These are phyloP conservation scores for Saitozyma podzolica DNA, from an alignment of 768 basidiomycete genomes.

Conservation along the genomic window DNA sequence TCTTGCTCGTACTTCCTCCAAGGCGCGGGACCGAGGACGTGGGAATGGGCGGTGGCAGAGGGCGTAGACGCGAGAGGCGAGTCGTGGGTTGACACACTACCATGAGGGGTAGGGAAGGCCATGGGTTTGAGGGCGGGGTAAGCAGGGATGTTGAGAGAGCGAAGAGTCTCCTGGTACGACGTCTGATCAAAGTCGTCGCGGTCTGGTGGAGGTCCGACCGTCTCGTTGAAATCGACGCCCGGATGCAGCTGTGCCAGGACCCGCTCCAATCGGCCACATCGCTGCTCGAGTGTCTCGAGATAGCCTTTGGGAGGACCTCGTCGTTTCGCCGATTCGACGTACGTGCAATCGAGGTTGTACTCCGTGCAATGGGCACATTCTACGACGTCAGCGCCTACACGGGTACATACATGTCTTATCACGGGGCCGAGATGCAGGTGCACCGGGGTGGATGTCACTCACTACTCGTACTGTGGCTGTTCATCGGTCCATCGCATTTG, in stretches of 20 bases:
- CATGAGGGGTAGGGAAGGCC: slow-evolving; percentile 42
- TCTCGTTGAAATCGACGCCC: slow-evolving; percentile 39
- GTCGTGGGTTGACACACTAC: not conserved
- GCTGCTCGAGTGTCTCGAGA: slow-evolving; percentile 49
- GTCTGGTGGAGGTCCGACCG: slow-evolving; percentile 47
- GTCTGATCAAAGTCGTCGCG: slow-evolving; percentile 47
- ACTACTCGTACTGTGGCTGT: slow-evolving; percentile 36
- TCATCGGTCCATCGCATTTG: slow-evolving; percentile 59
- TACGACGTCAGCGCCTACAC: slow-evolving; percentile 12
- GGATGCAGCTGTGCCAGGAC: slow-evolving; percentile 47
- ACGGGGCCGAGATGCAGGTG: not conserved
- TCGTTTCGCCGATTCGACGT: slow-evolving; percentile 51
- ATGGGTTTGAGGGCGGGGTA: slow-evolving; percentile 35
- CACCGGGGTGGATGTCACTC: slow-evolving; percentile 9
- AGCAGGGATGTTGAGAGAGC: slow-evolving; percentile 31
- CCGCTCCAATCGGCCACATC: slow-evolving; percentile 47
- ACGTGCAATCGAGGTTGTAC: slow-evolving; percentile 59
- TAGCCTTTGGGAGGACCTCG: slow-evolving; percentile 48
- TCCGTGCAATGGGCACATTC: slow-evolving; percentile 49
- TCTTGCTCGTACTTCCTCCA: slow-evolving; percentile 34
- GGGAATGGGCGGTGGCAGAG: not conserved
- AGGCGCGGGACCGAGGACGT: slow-evolving; percentile 1
- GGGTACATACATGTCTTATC: not conserved
- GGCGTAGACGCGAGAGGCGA: slow-evolving; percentile 14
- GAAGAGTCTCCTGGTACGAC: slow-evolving; percentile 41